These are phyloP conservation scores for Saccharomycopsis guyanensis DNA, from an alignment of 805 yeast species.

Conservation along the genomic window DNA sequence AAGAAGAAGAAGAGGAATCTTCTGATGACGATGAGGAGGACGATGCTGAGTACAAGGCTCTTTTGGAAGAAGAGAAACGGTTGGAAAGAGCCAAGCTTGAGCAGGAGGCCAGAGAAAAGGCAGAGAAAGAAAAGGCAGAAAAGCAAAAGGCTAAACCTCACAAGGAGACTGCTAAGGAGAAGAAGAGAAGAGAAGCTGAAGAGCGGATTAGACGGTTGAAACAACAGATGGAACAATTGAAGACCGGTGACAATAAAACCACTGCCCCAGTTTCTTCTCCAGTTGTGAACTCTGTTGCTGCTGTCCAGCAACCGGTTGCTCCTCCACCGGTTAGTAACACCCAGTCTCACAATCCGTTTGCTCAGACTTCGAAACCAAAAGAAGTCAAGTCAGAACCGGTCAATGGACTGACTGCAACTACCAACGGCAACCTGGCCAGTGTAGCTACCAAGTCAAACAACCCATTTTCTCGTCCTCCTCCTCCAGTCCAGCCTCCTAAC, in stretches of 20 bases:
- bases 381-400: not conserved
- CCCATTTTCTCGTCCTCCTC: slow-evolving; percentile 4
- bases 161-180: slow-evolving; percentile 16
- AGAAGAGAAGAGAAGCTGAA: slow-evolving; percentile 18
- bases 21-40: slow-evolving; percentile 33
- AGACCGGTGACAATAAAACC: not conserved
- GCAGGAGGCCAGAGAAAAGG: slow-evolving; percentile 30
- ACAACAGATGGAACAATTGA: slow-evolving; percentile 19
- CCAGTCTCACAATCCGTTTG: not conserved
- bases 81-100: slow-evolving; percentile 33
- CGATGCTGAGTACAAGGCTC: slow-evolving; percentile 37
- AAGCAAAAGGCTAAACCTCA: not conserved
- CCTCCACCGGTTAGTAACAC: slow-evolving; percentile 5
- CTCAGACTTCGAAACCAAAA: slow-evolving; percentile 1
- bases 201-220: slow-evolving; percentile 19
- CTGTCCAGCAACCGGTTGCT: too few species aligned
- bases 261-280: not conserved
- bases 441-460: not conserved
- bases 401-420: not conserved
- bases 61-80: slow-evolving; percentile 35
- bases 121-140: slow-evolving; percentile 15
- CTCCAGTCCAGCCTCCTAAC: not conserved
- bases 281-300: not conserved
- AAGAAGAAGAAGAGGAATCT: slow-evolving; percentile 11
- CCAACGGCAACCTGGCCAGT: not conserved